Base-by-base conservation (phyloP, 345 rosid species). In the Citrus maxima region DNA sequence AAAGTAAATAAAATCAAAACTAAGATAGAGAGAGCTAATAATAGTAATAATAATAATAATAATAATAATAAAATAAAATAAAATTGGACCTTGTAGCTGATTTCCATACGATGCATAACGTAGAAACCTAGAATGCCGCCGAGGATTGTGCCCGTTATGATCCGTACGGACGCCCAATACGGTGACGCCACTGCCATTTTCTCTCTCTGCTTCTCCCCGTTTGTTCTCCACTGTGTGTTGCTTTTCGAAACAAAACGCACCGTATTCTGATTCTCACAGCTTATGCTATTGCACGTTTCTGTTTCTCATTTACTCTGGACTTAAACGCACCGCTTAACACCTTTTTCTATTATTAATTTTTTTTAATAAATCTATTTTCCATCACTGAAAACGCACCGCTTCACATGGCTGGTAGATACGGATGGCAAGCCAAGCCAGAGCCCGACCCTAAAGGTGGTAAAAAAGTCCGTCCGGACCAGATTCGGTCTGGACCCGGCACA, bases 91-190 rank as follows among this genome's bases (percentile, higher is more conserved):
- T 91, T 91, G 85, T 95, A 90, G 88, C 82, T 86, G 79, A 90
- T 77, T 82, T 95, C 95, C 56, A 90, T 46, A 32, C 97, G 91
- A 77, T 93, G 95, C 95, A 95, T 91, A 37, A 95, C 96, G 81
- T 95, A 93, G 87, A 94, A 92, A 64, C 98, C 98, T 5, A 93
- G 86, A 75, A 86, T 72, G 12, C 98, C 98, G 0, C 98, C 98
- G 5, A 82, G 76, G 75, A 95, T 88, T 24, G 98, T 93, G 78
- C 98, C 98, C 13, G 87, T 72, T 56, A 93, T 93, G 87, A 95
- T 88, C 82, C 94, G 89, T 9, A 89, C 70, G 74, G 92, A 92
- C 21, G 87, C 97, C 98, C 97, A 95, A 60, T 76, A 80, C 84
- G 21, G 60, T 40, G 98, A 88, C 70, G 61, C 83, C 80, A 86